Evolutionary conservation across 768 basidiomycete species (phyloP), one percentile per base, ranked within the genome.

Genomic region (Boletus vermiculosoides): DNA sequence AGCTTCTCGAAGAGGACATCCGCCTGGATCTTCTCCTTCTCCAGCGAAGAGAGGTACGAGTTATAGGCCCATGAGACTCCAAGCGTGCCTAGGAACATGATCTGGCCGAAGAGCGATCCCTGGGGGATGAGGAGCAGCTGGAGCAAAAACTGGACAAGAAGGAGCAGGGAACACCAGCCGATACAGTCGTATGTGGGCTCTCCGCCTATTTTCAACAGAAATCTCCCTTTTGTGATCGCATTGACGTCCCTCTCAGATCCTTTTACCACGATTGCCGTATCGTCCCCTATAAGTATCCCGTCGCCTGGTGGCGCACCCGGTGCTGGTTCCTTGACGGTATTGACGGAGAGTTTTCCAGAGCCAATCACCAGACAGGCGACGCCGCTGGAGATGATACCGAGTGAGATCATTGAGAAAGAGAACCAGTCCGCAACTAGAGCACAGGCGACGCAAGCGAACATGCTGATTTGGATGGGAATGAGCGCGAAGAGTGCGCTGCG

Each of bases 121-220:
- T 76, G 73, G 4, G 74, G 74, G 25, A 73, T 72, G 36, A 75
- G 64, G 45, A 75, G 62, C 4, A 74, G 61, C 56, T 76, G 74
- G 23, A 65, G 50, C 28, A 75, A 10, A 63, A 73, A 73, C 30
- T 76, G 74, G 40, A 62, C 23, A n/a, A 70, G 60, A 31, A 74
- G 68, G 5, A 73, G 65, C 10, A 74, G 41, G 4, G 73, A 71
- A 22, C 62, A 71, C 36, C 61, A n/a, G 25, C 74, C 70, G 49
- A 73, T 50, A 16, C 1, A 18, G 22, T 61, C n/a, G 52, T 67
- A 67, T 16, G 44, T 54, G 5, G 60, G 59, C 2, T 4, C 49
- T 11, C 59, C 63, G 37, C 1, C 13, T n/a, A 69, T 60, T 12
- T 37, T 54, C 40, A 76, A 10, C 7, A 30, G 2, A 41, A 76